Conservation (phyloP, 208 protist species). For the Phytomonas sp. region DNA sequence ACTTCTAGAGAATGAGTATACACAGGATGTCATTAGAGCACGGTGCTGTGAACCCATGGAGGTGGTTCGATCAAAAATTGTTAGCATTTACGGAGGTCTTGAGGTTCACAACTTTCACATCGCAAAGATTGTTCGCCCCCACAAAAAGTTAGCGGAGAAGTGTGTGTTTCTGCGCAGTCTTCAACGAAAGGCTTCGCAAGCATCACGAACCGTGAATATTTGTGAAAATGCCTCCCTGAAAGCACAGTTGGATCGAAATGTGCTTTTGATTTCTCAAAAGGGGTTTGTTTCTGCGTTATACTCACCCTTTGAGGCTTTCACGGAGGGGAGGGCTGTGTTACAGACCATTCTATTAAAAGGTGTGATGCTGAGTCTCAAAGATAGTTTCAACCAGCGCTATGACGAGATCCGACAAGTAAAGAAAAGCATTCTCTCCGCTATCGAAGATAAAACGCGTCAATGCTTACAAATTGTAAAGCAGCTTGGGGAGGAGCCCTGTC, state of each 20-base stretch:
- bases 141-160: slow-evolving; percentile 49
- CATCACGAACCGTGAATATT: not conserved
- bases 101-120: slow-evolving; percentile 84
- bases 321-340: slow-evolving; percentile 37
- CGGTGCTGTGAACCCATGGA: slow-evolving; percentile 86
- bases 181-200: slow-evolving; percentile 17
- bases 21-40: slow-evolving; percentile 47
- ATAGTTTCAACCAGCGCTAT: slow-evolving; percentile 59
- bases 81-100: slow-evolving; percentile 31
- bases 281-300: slow-evolving; percentile 19
- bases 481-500: slow-evolving; percentile 30
- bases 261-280: not conserved
- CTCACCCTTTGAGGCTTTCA: slow-evolving; percentile 56
- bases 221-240: not conserved
- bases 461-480: slow-evolving; percentile 69
- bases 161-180: slow-evolving; percentile 66
- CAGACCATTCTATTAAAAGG: slow-evolving; percentile 62
- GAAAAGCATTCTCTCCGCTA: slow-evolving; percentile 31
- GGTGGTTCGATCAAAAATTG: slow-evolving; percentile 44
- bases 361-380: slow-evolving; percentile 37
- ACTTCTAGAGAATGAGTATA: slow-evolving; percentile 65
- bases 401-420: slow-evolving; percentile 49
- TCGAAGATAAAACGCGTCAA: slow-evolving; percentile 74
- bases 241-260: not conserved
- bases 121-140: slow-evolving; percentile 21